A percentile compares a stretch with the other conserved stretches of the same genome.
These are phyloP conservation scores for Lipomyces orientalis DNA, from an alignment of 805 yeast species.

Conservation along the genomic window DNA sequence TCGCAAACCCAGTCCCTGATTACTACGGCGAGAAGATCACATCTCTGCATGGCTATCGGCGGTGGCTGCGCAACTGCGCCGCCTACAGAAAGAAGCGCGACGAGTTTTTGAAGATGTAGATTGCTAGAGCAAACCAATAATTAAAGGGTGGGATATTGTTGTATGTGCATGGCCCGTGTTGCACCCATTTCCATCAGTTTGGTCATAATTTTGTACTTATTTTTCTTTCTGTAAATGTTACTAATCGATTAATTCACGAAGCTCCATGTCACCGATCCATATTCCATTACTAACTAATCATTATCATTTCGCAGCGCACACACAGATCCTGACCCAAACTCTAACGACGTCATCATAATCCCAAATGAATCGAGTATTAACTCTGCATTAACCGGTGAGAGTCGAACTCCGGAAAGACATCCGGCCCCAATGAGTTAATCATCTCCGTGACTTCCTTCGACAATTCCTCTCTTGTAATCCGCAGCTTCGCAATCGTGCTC, in stretches of 20 bases:
- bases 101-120: constrained; percentile 20
- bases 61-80: constrained; percentile 95
- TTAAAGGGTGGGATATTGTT: neutral
- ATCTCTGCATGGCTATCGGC: constrained; percentile 82
- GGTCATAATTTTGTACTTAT: neutral
- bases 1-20: constrained; percentile 94
- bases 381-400: constrained; percentile 13
- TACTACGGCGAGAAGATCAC: constrained; percentile 96
- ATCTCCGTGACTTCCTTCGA: constrained; percentile 76
- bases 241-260: neutral
- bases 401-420: constrained; percentile 84
- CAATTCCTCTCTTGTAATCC: constrained; percentile 64
- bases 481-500: constrained; percentile 57
- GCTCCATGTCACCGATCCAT: neutral
- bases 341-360: neutral
- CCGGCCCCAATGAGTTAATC: constrained; percentile 82
- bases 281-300: neutral
- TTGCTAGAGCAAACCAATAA: neutral
- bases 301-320: neutral
- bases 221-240: neutral
- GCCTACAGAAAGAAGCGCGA: constrained; percentile 80
- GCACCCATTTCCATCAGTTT: neutral
- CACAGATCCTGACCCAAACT: neutral
- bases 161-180: neutral
- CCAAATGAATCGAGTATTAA: neutral